Evolutionary conservation across 164 flowering plant genomes (phyloP), one percentile per base, ranked within the genome.

Genomic region (Cinnamomum micranthum): DNA sequence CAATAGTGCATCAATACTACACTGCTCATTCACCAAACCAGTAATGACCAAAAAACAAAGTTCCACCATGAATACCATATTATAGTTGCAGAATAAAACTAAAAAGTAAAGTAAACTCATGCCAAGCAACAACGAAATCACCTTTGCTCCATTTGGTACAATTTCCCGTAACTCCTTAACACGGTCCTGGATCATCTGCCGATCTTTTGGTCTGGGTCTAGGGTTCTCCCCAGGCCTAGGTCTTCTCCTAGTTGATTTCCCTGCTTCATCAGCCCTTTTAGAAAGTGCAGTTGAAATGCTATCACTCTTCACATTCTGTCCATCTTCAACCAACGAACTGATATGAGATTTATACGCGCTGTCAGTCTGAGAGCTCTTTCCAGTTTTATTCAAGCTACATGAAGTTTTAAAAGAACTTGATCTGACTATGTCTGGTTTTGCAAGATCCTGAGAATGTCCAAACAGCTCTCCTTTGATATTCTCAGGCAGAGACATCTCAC

Each of bases 131-230:
- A 6, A 50, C 71, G 6, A 55, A 55, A 17, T 15, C 74, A 94
- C 99, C 91, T 96, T 96, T 73, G 92, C 93, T 17, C 95, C 97
- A 84, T 91, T 91, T 23, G 99, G 99, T 74, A 96, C 95, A 73
- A 96, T 92, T 73, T 92, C 97, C 20, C 99, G 85, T 77, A 96
- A 78, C 81, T 96, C 99, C 77, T 91, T 91, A 63, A 96, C 89
- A 62, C 98, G 97, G 79, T 96, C 99, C 86, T 96, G 99, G 69
- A 96, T 92, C 97, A 90, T 89, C 81, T 96, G 99, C 22, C 99
- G 94, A 87, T 96, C 99, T 77, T 96, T 96, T 35, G 99, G 99
- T 82, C 99, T 85, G 47, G 99, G 99, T 75, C 97, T 84, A 50
- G 94, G 90, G 70, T 84, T 94, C 80, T 96, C 99, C 66, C 99